Base-by-base conservation (phyloP, 2,329 filamentous ascomycete species). In the Microsporum canis region DNA sequence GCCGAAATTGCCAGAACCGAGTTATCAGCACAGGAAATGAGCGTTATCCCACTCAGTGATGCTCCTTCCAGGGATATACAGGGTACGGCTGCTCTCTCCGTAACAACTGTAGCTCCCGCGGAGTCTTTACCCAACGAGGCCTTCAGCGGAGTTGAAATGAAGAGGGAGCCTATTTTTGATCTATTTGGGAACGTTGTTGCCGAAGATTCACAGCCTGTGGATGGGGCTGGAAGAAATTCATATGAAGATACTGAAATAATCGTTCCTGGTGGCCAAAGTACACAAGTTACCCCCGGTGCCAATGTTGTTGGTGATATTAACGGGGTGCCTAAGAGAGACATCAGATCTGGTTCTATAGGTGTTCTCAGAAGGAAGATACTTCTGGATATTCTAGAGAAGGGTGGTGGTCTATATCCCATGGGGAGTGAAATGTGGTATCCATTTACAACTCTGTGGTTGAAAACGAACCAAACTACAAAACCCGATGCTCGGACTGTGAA, bases 341-440 rank as follows among this genome's bases (percentile, higher is more conserved):
- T 34, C 8, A 62, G 63, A 59, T 74, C 73, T 33, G 80, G 80
- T 8, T 77, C 75, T 1, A 69, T 80, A 43, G 71, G 71, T 27
- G 67, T 76, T 53, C 69, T 78, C 43, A 76, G 80, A 34, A 76
- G 73, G 59, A 77, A 77, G 17, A 79, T 84, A 34, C 72, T 85
- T 2, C 70, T 82, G 67, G 76, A 82, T 31, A 78, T 85, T 43
- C 67, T 85, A 10, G 72, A 80, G 51, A 75, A 77, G 57, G 80
- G 79, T 60, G 76, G 76, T 53, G 84, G 84, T 5, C 78, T 80
- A 2, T 84, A 80, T 59, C 81, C 83, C 2, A 76, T 79, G 41
- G 77, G 80, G 29, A 74, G 73, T 51, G 81, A 84, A 64, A 75
- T 85, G n/a, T 78, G 76, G 69, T 75, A 78, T 64, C 79, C 82